Percentiles rank a stretch among this genome's conserved stretches.
phyloP scores from a whole-genome alignment of 2,329 filamentous ascomycete species.

The Harringtonia lauricola region DNA sequence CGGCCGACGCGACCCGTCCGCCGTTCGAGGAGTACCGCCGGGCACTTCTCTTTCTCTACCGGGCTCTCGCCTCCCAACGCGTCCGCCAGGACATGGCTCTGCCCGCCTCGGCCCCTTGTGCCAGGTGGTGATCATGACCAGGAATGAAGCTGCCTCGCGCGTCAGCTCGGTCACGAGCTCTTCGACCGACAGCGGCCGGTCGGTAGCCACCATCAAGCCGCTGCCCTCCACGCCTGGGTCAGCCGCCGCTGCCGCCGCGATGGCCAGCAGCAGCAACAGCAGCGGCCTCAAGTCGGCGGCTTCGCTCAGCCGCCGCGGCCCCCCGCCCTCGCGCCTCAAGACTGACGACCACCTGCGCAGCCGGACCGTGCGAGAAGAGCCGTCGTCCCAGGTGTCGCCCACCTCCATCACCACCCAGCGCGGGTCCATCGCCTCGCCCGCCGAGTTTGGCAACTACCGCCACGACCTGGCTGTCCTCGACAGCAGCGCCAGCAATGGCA shows the following conservation, averaged over 20 bases:
- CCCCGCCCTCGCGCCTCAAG: slow-evolving; percentile 39
- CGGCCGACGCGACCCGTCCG: too few relatives aligned
- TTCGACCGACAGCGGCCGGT: slow-evolving; percentile 55
- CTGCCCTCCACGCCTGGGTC: slow-evolving; percentile 19
- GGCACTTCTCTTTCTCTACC: neutral
- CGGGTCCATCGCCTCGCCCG: slow-evolving; percentile 31
- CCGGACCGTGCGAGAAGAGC: slow-evolving; percentile 20
- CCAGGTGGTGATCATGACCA: slow-evolving; percentile 48
- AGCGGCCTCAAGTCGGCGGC: slow-evolving; percentile 5
- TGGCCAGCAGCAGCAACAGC: slow-evolving; percentile 2
- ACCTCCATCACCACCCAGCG: slow-evolving; percentile 28
- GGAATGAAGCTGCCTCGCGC: slow-evolving; percentile 51
- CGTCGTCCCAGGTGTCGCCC: slow-evolving; percentile 39
- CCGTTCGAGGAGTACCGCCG: neutral
- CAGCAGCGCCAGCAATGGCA: neutral
- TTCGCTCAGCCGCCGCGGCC: slow-evolving; percentile 17
- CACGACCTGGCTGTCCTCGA: slow-evolving; percentile 62
- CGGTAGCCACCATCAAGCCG: slow-evolving; percentile 52
- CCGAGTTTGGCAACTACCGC: slow-evolving; percentile 58
- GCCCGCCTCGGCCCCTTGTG: slow-evolving; percentile 6
- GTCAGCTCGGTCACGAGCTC: slow-evolving; percentile 57
- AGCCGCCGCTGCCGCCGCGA: slow-evolving; percentile 8
- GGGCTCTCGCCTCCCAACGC: neutral
- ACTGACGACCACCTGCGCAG: slow-evolving; percentile 37
- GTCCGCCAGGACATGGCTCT: slow-evolving; percentile 12